Base-by-base conservation (phyloP, 2,329 filamentous ascomycete genomes). In the Calonectria fujianensis region DNA sequence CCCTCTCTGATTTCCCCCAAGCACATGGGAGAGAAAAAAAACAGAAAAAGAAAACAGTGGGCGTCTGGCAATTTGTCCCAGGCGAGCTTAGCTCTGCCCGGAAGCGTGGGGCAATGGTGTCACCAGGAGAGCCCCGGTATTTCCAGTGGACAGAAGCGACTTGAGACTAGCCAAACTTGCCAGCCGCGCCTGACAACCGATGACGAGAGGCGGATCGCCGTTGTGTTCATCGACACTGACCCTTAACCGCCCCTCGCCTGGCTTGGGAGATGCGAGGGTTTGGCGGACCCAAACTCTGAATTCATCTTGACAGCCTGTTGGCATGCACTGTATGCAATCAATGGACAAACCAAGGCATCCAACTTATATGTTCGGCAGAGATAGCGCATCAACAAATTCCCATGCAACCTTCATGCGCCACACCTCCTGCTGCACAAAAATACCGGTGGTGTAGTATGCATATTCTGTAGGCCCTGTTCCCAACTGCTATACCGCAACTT, bases 71-170 rank as follows among this genome's bases (percentile, higher is more conserved):
- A 71, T 37, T 52, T 69, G 39, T 70, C 74, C 77, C 61, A 79
- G 73, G 70, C 73, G 78, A 80, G 79, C 75, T 78, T 79, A 80
- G 78, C 76, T 72, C 70, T 45, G 18, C 41, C 18, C n/a, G 18
- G 27, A 61, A 78, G 72, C 69, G 73, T 75, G 76, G 76, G 73
- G 71, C 79, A 78, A 78, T 74, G 73, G 76, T 78, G 69, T 75
- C 74, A 78, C 72, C 72, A 39, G 63, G 64, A 37, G 35, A 61
- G 65, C 71, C 69, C 54, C 57, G 64, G 59, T 32, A 52, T 32
- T 29, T 69, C 64, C 67, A 69, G 69, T 70, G 63, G 70, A 57
- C 68, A 71, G 70, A 70, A 66, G 66, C 72, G 77, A 73, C 72
- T 72, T 35, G 14, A 71, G 65, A 45, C 74, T 76, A 73, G 71